These are phyloP conservation scores for Datura wrightii DNA, from an alignment of 257 asterid species.

Conservation along the genomic window DNA sequence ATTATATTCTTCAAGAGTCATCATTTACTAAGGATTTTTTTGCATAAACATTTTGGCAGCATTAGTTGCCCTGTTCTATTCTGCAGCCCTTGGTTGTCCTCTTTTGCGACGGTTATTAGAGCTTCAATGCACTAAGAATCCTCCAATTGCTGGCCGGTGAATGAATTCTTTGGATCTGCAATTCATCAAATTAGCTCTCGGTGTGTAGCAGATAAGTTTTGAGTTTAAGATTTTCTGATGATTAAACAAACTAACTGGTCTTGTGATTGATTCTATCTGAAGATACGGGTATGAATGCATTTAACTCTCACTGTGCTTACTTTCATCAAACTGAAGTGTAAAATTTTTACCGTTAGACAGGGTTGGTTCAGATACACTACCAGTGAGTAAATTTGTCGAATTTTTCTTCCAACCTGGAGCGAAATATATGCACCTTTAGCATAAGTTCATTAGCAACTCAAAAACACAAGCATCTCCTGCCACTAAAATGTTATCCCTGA, in stretches of 20 bases:
- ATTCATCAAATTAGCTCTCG: not conserved
- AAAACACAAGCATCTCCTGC: conserved; percentile 33
- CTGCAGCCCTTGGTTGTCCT: not conserved
- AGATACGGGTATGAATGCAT: not conserved
- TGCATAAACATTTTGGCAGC: not conserved
- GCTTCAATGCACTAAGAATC: not conserved
- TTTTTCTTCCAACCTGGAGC: not conserved
- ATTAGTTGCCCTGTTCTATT: not conserved
- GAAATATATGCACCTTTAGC: conserved; percentile 26
- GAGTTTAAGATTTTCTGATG: not conserved
- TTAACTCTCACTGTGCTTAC: not conserved
- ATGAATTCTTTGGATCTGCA: not conserved
- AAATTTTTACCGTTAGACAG: not conserved
- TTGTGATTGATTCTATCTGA: not conserved
- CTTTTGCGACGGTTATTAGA: not conserved
- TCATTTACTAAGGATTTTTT: conserved; percentile 8
- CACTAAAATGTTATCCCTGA: conserved; percentile 17
- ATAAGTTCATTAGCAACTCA: not conserved
- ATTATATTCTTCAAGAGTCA: not conserved
- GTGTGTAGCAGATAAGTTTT: not conserved
- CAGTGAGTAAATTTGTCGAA: not conserved
- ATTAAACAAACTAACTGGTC: not conserved
- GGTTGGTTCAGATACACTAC: not conserved
- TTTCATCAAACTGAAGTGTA: not conserved
- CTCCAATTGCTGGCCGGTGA: not conserved